These are phyloP conservation scores for Eutrema yunnanense DNA, from an alignment of 345 rosid genomes.

Conservation along the genomic window DNA sequence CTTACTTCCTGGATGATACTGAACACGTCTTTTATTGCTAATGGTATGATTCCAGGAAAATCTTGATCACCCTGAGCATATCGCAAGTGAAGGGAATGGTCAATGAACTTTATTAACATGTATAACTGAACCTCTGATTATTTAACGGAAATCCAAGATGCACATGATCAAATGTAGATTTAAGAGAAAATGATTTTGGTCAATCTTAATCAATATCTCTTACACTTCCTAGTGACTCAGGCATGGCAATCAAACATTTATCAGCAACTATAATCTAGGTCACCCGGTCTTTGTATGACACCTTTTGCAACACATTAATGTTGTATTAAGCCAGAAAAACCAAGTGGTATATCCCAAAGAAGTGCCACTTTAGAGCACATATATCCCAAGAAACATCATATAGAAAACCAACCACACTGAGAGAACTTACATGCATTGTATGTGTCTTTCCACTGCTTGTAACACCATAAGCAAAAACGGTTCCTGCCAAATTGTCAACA, in stretches of 20 bases:
- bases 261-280: background rate
- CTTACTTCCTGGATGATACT: conserved; percentile 98
- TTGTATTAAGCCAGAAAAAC: background rate
- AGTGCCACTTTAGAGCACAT: background rate
- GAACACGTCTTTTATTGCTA: conserved; percentile 98
- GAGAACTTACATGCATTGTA: conserved; percentile 85
- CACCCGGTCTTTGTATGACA: background rate
- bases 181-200: background rate
- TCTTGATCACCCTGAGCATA: conserved; percentile 82
- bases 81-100: background rate
- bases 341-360: background rate
- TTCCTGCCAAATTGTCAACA: conserved; percentile 45
- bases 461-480: conserved; percentile 99
- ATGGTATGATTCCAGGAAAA: conserved; percentile 92
- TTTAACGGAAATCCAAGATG: background rate
- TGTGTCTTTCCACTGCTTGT: conserved; percentile 99
- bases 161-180: background rate
- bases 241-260: background rate
- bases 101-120: background rate
- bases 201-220: background rate
- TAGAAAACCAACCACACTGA: background rate
- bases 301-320: background rate
- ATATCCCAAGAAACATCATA: background rate
- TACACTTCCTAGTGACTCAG: background rate
- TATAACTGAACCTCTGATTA: background rate